These are phyloP conservation scores for Dimocarpus longan DNA, from an alignment of 345 rosid genomes.

Conservation along the genomic window DNA sequence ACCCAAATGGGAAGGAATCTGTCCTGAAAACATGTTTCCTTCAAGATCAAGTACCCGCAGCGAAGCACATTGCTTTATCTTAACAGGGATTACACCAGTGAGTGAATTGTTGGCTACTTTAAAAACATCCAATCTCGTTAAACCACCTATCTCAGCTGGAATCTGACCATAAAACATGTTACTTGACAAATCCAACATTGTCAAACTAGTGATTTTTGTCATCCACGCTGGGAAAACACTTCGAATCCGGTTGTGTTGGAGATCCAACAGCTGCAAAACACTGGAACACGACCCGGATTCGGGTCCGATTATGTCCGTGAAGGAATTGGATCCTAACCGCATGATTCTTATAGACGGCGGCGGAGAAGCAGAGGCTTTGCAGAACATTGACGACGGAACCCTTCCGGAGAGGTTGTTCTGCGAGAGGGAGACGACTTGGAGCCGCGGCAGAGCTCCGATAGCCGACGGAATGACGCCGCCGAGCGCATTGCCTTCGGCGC, in stretches of 20 bases:
- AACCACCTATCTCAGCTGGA: constrained; percentile 60
- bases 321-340: constrained; percentile 65
- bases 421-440: constrained; percentile 66
- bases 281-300: constrained; percentile 50
- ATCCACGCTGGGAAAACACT: constrained; percentile 76
- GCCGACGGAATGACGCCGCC: constrained; percentile 78
- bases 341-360: constrained; percentile 60
- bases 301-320: constrained; percentile 51
- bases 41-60: constrained; percentile 65
- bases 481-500: constrained; percentile 67
- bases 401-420: constrained; percentile 68
- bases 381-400: constrained; percentile 63
- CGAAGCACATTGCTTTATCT: constrained; percentile 64
- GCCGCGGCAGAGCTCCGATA: constrained; percentile 64
- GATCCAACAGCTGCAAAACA: constrained; percentile 60
- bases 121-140: constrained; percentile 58
- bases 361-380: constrained; percentile 51
- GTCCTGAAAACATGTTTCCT: constrained; percentile 65
- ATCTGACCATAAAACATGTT: constrained; percentile 67
- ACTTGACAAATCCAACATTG: constrained; percentile 64
- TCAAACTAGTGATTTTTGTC: constrained; percentile 42
- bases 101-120: constrained; percentile 75
- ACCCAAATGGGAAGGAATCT: constrained; percentile 66
- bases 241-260: constrained; percentile 54
- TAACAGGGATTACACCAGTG: constrained; percentile 55